Evolutionary conservation across 2,329 filamentous ascomycete species (phyloP), one percentile per base, ranked within the genome.

Genomic region (Fusarium lyarnte): DNA sequence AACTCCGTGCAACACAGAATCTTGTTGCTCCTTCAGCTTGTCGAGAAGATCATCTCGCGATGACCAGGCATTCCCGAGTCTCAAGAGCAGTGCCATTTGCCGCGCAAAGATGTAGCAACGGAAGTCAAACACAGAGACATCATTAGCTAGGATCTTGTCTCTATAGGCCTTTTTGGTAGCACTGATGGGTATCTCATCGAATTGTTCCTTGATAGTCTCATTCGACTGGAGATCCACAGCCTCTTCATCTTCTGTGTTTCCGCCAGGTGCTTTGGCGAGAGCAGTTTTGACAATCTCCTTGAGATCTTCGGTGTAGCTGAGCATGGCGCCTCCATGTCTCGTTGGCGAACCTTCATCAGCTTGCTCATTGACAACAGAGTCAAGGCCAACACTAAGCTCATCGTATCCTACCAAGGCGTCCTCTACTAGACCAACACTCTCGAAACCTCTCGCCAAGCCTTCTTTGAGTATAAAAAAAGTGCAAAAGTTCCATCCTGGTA

Each of bases 381-480:
- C 95, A 35, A 99, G 85, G 0, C 95, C 95, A 55, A 95, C 90
- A 45, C 93, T 93, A 14, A 99, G 89, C 83, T 99, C 95, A 80
- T 98, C 96, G 76, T 99, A 99, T 19, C 94, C 94, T 8, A 96
- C 93, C 42, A 99, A 84, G 6, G 96, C 95, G 86, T 99, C 96
- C 78, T 99, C 96, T 13, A 98, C 94, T 14, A 99, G 85, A 2
- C 97, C 97, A 6, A 98, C 95, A 79, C 94, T 98, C 81, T 99
- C 97, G 74, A 99, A 97, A 0, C 95, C 97, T 74, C 94, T 89
- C 3, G 96, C 95, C 39, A 99, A 84, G 0, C 96, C 96, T 81
- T 99, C 96, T 78, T 99, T 99, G 13, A 99, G 87, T 21, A 99
- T 95, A 80, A 99, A 99, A 80, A 99, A 99, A 0, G 96, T 99